Evolutionary conservation across 768 basidiomycete species (phyloP).

Genomic region (Lactifluus echinatus): DNA sequence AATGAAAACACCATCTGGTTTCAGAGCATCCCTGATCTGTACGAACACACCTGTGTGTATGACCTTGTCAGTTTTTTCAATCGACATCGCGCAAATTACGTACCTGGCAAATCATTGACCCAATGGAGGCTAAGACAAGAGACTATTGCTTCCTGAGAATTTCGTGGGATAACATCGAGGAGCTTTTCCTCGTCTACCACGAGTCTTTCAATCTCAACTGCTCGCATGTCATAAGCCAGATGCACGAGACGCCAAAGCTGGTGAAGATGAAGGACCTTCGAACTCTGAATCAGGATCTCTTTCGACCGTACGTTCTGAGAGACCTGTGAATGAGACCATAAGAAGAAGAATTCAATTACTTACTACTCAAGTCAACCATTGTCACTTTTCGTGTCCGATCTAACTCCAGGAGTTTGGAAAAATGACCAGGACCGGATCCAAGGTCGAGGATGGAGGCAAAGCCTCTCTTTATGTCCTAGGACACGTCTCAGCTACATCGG

Average conservation of each 20-base stretch:
- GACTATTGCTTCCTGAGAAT: conserved; percentile 86
- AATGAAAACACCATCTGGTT: conserved; percentile 90
- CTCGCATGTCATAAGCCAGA: background rate
- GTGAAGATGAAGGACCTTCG: conserved; percentile 45
- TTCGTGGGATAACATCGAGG: conserved; percentile 49
- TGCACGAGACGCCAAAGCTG: background rate
- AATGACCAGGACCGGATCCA: conserved; percentile 86
- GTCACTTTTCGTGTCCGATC: conserved; percentile 61
- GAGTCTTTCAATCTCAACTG: conserved; percentile 72
- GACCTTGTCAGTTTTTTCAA: background rate
- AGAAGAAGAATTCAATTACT: background rate
- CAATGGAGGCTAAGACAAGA: conserved; percentile 91
- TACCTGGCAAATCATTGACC: conserved; percentile 96
- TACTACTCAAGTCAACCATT: conserved; percentile 87
- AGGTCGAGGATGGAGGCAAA: conserved; percentile 79
- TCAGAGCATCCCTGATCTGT: conserved; percentile 77
- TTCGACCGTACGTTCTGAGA: conserved; percentile 56
- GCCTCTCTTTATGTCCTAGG: conserved; percentile 82
- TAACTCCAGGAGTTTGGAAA: conserved; percentile 70
- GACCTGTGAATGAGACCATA: conserved; percentile 3
- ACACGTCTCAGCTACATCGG: conserved; percentile 2
- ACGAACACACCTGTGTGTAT: conserved; percentile 61
- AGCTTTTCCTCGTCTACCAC: conserved; percentile 81
- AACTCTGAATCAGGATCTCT: conserved; percentile 76
- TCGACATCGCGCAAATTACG: conserved; percentile 12